Conservation (phyloP, 2,329 filamentous ascomycete genomes). For the Arthrobotrys sinensis region DNA sequence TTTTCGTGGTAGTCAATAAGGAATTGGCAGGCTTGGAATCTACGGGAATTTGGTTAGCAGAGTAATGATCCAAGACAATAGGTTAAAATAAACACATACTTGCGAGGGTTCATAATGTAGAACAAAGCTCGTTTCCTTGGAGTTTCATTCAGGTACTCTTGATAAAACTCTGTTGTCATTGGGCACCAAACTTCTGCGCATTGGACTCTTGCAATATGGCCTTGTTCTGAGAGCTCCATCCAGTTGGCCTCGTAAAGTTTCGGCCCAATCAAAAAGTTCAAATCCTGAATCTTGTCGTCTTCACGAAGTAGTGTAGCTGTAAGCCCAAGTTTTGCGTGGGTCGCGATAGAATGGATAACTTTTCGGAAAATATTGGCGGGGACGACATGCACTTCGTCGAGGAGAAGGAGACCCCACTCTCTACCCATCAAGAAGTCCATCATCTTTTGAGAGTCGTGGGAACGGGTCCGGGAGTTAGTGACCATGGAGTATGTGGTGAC, state of each 20-base stretch:
- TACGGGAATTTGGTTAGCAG: slow-evolving; percentile 6
- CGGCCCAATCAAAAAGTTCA: slow-evolving; percentile 97
- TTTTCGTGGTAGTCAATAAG: slow-evolving; percentile 98
- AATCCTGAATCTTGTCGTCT: slow-evolving; percentile 97
- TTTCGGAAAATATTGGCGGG: slow-evolving; percentile 96
- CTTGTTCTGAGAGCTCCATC: slow-evolving; percentile 98
- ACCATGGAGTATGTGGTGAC: slow-evolving; percentile 99
- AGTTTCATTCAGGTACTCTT: slow-evolving; percentile 85
- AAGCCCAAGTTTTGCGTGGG: slow-evolving; percentile 93
- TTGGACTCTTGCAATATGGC: slow-evolving; percentile 96
- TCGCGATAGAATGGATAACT: slow-evolving; percentile 92
- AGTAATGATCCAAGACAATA: no score
- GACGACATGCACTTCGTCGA: slow-evolving; percentile 98
- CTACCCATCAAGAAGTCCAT: slow-evolving; percentile 91
- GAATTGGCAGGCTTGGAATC: slow-evolving; percentile 91
- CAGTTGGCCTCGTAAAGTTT: slow-evolving; percentile 99
- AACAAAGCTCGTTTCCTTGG: slow-evolving; percentile 77
- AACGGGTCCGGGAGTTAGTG: slow-evolving; percentile 87
- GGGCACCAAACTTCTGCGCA: slow-evolving; percentile 99
- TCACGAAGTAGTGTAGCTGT: slow-evolving; percentile 95
- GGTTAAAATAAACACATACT: slow-evolving; percentile 70
- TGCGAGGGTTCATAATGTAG: slow-evolving; percentile 97
- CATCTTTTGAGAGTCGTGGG: slow-evolving; percentile 95
- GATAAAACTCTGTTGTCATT: slow-evolving; percentile 98
- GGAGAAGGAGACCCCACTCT: slow-evolving; percentile 97